Evolutionary conservation across 306 rosid genomes (phyloP), one percentile per base, ranked within the genome.

Genomic region (Nissolia schottii): DNA sequence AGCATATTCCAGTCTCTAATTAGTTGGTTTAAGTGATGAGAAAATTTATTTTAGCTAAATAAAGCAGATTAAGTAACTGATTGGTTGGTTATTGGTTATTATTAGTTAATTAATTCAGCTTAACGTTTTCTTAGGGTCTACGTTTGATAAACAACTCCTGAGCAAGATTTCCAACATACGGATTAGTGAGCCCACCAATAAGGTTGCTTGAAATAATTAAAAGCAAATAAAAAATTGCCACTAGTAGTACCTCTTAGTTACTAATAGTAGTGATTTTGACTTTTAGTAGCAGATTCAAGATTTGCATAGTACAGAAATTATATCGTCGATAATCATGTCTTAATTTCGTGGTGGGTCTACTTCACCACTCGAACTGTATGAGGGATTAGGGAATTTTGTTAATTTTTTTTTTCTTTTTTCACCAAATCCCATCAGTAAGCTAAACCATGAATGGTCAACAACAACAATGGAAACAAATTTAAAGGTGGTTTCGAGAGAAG

Each of bases 131-230:
- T 79, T 74, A 67, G 75, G 79, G 87, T 86, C 87, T 46, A 82
- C 78, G 92, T 88, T 87, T 76, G 97, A 85, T 82, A 51, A 86
- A 85, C 96, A 76, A 86, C 87, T 86, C 65, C 37, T 70, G 56
- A 66, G 59, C 48, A 51, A 37, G 67, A 63, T 49, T 43, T 58
- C 37, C 79, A 50, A 60, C 57, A 67, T 15, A 1, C 13, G 79
- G 58, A 71, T 74, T 71, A 72, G 45, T 72, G 60, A 48, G 18
- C 22, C 77, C 54, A 70, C 82, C 83, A 73, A 70, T 75, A 20
- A 64, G 27, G 18, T 83, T 19, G 2, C 54, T 46, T 63, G 37
- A 43, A 62, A 74, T 53, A 24, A 54, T 6, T 19, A 40, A 34
- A 69, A 61, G 2, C 18, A 34, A 62, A 54, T 50, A 25, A 3